Percentiles rank a stretch among this genome's conserved stretches.
Conservation (phyloP, 768 basidiomycete genomes). For the Rubroboletus satanas region DNA sequence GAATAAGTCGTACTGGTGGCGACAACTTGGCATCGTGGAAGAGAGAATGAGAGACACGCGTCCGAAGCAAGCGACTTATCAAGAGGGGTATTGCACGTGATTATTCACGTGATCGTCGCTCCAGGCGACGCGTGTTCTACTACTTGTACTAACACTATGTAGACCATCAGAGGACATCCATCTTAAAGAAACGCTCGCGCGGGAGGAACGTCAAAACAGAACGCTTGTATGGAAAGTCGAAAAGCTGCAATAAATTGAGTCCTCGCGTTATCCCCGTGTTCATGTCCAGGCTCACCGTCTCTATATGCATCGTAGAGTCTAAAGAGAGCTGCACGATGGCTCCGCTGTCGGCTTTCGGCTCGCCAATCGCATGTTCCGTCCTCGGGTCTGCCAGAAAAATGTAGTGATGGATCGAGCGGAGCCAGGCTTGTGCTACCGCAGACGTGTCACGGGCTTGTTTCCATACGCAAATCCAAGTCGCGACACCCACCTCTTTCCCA, state of each 20-base stretch:
- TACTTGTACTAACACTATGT: background rate
- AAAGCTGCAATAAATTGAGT: conserved; percentile 11
- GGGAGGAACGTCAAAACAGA: conserved; percentile 11
- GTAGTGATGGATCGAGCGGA: conserved; percentile 37
- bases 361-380: conserved; percentile 39
- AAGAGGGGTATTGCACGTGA: conserved; percentile 7
- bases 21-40: conserved; percentile 36
- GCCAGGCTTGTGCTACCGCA: conserved; percentile 16
- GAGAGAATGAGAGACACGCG: background rate
- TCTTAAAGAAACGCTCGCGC: conserved; percentile 24
- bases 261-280: no score
- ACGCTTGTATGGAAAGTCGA: conserved; percentile 28
- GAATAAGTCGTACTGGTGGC: conserved; percentile 50
- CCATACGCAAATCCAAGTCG: background rate
- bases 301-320: conserved; percentile 18
- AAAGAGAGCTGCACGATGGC: conserved; percentile 26
- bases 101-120: background rate
- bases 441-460: background rate
- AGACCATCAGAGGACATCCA: conserved; percentile 14
- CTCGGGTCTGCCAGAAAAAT: conserved; percentile 43
- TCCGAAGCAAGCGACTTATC: background rate
- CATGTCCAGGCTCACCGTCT: conserved; percentile 14
- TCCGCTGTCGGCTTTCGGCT: conserved; percentile 37
- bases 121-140: background rate
- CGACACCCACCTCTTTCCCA: conserved; percentile 36